These are phyloP conservation scores for Arachis hypogaea DNA, from an alignment of 306 rosid species.

Conservation along the genomic window DNA sequence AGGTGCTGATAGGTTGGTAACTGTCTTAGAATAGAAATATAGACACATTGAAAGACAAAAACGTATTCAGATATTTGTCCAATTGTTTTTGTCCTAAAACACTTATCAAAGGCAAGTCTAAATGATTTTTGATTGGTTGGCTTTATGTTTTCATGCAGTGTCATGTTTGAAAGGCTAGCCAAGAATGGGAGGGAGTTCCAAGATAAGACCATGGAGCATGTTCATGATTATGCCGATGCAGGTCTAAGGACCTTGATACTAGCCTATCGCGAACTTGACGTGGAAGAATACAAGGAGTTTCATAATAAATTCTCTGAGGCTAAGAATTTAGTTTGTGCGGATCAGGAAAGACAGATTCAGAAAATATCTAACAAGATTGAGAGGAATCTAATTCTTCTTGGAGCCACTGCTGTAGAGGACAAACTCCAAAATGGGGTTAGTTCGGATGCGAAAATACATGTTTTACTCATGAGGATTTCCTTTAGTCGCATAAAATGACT, in stretches of 20 bases:
- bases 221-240: slow-evolving; percentile 76
- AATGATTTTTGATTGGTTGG: slow-evolving; percentile 11
- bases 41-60: too few species aligned
- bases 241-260: slow-evolving; percentile 91
- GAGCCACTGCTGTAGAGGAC: slow-evolving; percentile 99
- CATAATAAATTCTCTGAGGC: slow-evolving; percentile 54
- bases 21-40: too few species aligned
- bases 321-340: slow-evolving; percentile 67
- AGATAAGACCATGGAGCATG: slow-evolving; percentile 72
- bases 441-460: slow-evolving; percentile 31
- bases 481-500: slow-evolving; percentile 3
- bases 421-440: slow-evolving; percentile 97
- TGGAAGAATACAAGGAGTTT: slow-evolving; percentile 67
- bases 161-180: slow-evolving; percentile 89
- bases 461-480: slow-evolving; percentile 10
- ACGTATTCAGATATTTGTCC: too few species aligned
- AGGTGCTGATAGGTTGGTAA: slow-evolving; percentile 86
- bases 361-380: slow-evolving; percentile 73
- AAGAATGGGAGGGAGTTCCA: slow-evolving; percentile 73
- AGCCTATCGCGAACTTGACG: slow-evolving; percentile 77
- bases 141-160: slow-evolving; percentile 59
- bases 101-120: neutral
- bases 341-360: slow-evolving; percentile 65
- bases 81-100: too few species aligned
- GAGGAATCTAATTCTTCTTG: slow-evolving; percentile 81